phyloP scores from a whole-genome alignment of 1,284 basidiomycete genomes.

The Apiotrichum akiyoshidainum region DNA sequence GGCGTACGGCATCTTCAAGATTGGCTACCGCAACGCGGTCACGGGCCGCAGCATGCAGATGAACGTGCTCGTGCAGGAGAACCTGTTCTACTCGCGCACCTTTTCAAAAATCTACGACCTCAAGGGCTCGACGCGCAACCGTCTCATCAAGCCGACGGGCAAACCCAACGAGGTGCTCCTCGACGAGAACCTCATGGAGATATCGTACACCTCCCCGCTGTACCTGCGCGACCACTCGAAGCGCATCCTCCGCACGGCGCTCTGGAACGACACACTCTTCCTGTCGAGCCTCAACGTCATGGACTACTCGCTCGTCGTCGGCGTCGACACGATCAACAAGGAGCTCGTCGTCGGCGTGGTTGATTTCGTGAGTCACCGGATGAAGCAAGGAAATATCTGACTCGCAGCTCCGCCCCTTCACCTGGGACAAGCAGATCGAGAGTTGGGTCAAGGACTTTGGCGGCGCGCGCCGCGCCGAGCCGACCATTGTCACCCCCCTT shows the following conservation, averaged over 20 bases:
- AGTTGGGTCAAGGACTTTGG: slow-evolving; percentile 96
- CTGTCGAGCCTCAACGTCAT: slow-evolving; percentile 94
- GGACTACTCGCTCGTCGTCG: slow-evolving; percentile 97
- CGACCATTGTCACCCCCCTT: slow-evolving; percentile 77
- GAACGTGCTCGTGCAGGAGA: slow-evolving; percentile 97
- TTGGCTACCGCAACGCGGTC: slow-evolving; percentile 82
- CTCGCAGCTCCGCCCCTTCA: slow-evolving; percentile 10
- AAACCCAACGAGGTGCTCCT: slow-evolving; percentile 83
- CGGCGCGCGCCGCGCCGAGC: slow-evolving; percentile 72
- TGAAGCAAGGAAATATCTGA: not conserved
- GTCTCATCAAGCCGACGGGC: slow-evolving; percentile 86
- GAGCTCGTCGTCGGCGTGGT: slow-evolving; percentile 96
- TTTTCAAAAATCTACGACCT: slow-evolving; percentile 94
- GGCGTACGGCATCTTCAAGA: slow-evolving; percentile 95
- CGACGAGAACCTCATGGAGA: slow-evolving; percentile 51
- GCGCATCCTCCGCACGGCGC: slow-evolving; percentile 79
- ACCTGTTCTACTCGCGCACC: slow-evolving; percentile 86
- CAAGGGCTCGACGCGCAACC: slow-evolving; percentile 87
- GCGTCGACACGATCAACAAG: slow-evolving; percentile 76
- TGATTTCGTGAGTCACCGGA: slow-evolving; percentile 50
- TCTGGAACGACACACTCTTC: slow-evolving; percentile 88
- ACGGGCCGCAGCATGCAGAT: slow-evolving; percentile 78
- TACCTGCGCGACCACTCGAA: slow-evolving; percentile 95
- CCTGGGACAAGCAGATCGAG: slow-evolving; percentile 92
- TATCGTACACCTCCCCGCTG: slow-evolving; percentile 62